Percentiles rank a stretch among this genome's conserved stretches.
These are phyloP conservation scores for Metschnikowia similis DNA, from an alignment of 805 yeast genomes.

Conservation along the genomic window DNA sequence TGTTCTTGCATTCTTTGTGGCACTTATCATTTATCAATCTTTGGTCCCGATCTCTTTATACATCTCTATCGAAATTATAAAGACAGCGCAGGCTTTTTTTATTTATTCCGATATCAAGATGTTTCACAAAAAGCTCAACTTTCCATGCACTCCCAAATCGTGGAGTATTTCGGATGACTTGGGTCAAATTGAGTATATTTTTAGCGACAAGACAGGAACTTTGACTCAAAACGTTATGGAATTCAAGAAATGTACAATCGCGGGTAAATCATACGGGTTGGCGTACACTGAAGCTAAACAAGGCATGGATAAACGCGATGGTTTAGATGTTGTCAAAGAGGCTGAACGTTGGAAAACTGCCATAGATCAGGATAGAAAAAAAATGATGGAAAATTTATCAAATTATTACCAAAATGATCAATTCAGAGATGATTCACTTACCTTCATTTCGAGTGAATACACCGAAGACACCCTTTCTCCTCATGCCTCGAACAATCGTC, in stretches of 20 bases:
- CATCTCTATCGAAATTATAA: constrained; percentile 77
- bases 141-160: constrained; percentile 78
- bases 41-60: constrained; percentile 80
- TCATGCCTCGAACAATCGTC: constrained; percentile 27
- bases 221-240: constrained; percentile 84
- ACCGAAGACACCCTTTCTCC: constrained; percentile 46
- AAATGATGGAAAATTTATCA: constrained; percentile 46
- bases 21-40: constrained; percentile 71
- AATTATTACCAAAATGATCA: constrained; percentile 39
- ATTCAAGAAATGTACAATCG: constrained; percentile 73
- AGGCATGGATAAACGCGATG: constrained; percentile 74
- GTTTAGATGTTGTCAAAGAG: constrained; percentile 67
- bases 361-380: constrained; percentile 46
- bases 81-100: constrained; percentile 77
- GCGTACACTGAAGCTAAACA: constrained; percentile 83
- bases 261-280: constrained; percentile 67
- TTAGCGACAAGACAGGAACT: constrained; percentile 84
- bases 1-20: constrained; percentile 67
- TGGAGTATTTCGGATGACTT: constrained; percentile 85
- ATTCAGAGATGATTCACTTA: constrained; percentile 40
- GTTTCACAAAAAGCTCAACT: constrained; percentile 66
- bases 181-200: constrained; percentile 81
- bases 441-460: constrained; percentile 60
- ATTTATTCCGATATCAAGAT: constrained; percentile 70
- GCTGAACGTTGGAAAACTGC: constrained; percentile 49